phyloP scores from a whole-genome alignment of 768 basidiomycete genomes.

The Rhodotorula babjevae region DNA sequence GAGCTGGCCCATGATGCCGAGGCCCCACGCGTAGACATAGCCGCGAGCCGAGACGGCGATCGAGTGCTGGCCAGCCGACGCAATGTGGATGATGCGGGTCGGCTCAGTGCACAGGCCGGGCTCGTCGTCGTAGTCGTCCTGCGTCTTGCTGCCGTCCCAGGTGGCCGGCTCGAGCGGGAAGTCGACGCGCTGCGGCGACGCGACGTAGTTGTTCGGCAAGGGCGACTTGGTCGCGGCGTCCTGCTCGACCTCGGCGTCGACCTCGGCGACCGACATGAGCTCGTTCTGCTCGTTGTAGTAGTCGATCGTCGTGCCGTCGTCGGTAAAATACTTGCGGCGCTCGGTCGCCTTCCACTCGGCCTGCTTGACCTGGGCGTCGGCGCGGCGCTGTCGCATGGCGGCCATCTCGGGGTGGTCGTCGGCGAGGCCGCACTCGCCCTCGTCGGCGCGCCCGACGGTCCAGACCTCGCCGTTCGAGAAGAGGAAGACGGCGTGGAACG shows the following conservation, averaged over 20 bases:
- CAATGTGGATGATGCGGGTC: constrained; percentile 48
- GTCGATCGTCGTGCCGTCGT: constrained; percentile 6
- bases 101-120: constrained; percentile 30
- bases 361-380: constrained; percentile 41
- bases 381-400: constrained; percentile 40
- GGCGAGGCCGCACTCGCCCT: constrained; percentile 68
- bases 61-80: constrained; percentile 49
- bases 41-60: constrained; percentile 49
- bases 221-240: constrained; percentile 40
- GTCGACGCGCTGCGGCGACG: constrained; percentile 45
- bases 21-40: constrained; percentile 51
- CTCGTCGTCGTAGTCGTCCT: constrained; percentile 40
- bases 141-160: constrained; percentile 35
- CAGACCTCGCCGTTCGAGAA: constrained; percentile 77
- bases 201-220: constrained; percentile 46
- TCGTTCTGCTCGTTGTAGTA: too few relatives aligned
- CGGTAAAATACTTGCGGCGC: constrained; percentile 16
- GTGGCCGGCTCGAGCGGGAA: constrained; percentile 49
- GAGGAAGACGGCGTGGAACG: constrained; percentile 86
- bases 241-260: constrained; percentile 40
- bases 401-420: constrained; percentile 50
- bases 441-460: constrained; percentile 77
- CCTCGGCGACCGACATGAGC: constrained; percentile 24
- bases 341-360: constrained; percentile 15
- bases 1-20: constrained; percentile 48